Conservation (phyloP, 148 eudicot species). For the Salicornia ramosissima region DNA sequence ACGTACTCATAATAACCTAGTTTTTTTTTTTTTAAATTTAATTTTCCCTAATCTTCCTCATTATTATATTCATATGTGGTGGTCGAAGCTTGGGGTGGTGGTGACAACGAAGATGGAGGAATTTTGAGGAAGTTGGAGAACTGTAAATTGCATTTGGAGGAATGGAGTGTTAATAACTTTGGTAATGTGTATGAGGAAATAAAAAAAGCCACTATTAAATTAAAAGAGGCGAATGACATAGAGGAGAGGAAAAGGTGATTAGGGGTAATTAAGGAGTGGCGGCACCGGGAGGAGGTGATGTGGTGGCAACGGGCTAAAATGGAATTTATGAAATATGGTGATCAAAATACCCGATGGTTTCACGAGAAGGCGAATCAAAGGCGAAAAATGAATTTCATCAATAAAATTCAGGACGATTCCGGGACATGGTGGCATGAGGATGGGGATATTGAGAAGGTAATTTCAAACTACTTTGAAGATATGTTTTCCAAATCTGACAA, state of each 20-base stretch:
- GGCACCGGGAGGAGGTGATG: background rate
- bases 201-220: background rate
- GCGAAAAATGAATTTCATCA: background rate
- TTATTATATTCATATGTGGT: slow-evolving; percentile 19
- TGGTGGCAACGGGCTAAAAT: background rate
- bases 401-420: background rate
- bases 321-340: background rate
- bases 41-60: background rate
- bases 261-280: background rate
- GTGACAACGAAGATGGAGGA: no score
- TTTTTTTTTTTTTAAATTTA: no score
- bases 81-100: background rate
- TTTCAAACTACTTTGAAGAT: no score
- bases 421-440: background rate
- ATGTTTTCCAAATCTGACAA: no score
- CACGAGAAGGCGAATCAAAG: background rate
- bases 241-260: background rate
- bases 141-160: background rate
- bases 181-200: no score
- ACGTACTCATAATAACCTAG: background rate
- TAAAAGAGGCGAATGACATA: background rate
- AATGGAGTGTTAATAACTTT: background rate
- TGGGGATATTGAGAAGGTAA: background rate
- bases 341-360: background rate
- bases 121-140: background rate